These are phyloP conservation scores for Acephala macrosclerotiorum DNA, from an alignment of 2,329 filamentous ascomycete species.

Conservation along the genomic window DNA sequence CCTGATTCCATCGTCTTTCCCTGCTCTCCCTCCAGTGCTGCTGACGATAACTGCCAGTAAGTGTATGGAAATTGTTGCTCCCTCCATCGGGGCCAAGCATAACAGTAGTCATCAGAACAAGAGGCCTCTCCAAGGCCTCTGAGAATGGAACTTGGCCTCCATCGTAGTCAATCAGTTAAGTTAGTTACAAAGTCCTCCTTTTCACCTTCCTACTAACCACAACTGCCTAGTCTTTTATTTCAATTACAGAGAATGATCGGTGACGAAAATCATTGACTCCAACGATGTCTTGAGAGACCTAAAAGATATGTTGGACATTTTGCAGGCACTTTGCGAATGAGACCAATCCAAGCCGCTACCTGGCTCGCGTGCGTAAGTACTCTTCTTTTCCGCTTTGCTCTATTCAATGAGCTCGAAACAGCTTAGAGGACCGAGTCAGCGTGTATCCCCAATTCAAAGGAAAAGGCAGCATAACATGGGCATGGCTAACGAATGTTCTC, in stretches of 20 bases:
- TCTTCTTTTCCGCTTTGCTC: no score
- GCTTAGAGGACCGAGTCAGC: no score
- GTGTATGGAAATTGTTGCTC: no score
- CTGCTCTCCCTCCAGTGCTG: neutral
- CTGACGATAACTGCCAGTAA: no score
- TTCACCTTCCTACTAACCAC: no score
- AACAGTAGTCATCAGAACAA: neutral
- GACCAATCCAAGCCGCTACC: neutral
- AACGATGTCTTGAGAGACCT: neutral
- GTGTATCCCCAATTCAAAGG: no score
- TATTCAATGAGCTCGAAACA: no score
- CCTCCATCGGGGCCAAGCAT: neutral
- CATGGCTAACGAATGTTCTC: neutral
- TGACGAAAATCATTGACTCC: neutral
- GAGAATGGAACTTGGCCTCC: neutral
- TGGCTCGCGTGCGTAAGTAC: neutral
- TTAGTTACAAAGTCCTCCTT: no score
- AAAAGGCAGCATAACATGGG: neutral
- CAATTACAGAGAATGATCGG: neutral
- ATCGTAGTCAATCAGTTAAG: no score
- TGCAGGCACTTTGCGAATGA: constrained; percentile 1
- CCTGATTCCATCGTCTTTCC: neutral
- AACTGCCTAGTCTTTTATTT: neutral
- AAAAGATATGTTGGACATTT: neutral
- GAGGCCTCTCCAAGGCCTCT: neutral